These are phyloP conservation scores for Phytophthora megakarya DNA, from an alignment of 352 stramenopile species.

Conservation along the genomic window DNA sequence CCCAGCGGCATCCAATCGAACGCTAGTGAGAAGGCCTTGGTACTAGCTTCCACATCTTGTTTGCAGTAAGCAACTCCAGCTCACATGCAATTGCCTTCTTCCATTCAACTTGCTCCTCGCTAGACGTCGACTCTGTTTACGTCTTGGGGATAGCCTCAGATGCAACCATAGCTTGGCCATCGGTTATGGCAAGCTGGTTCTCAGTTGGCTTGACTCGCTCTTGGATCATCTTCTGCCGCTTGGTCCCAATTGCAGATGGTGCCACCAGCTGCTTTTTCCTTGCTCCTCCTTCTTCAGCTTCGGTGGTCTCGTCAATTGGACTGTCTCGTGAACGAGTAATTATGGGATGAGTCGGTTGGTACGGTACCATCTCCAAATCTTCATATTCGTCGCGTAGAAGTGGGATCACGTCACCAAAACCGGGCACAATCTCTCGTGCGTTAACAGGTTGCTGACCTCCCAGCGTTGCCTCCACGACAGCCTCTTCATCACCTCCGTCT, in stretches of 20 bases:
- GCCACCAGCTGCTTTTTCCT: not conserved
- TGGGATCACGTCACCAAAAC: not conserved
- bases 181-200: not conserved
- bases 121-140: not conserved
- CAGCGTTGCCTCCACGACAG: too few relatives aligned
- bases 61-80: too few relatives aligned
- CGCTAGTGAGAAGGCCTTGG: not conserved
- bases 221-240: conserved; percentile 7
- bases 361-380: not conserved
- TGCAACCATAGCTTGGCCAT: not conserved
- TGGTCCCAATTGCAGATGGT: conserved; percentile 1
- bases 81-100: conserved; percentile 13
- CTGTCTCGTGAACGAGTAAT: too few relatives aligned
- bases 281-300: not conserved
- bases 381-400: not conserved
- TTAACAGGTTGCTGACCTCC: too few relatives aligned
- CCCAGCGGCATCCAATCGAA: conserved; percentile 4
- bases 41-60: too few relatives aligned
- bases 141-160: not conserved
- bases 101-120: too few relatives aligned
- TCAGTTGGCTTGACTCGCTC: not conserved
- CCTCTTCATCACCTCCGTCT: too few relatives aligned
- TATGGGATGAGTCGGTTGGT: not conserved
- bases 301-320: not conserved
- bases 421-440: too few relatives aligned